phyloP scores from a whole-genome alignment of 352 stramenopile genomes.

The Globisporangium spinosum region DNA sequence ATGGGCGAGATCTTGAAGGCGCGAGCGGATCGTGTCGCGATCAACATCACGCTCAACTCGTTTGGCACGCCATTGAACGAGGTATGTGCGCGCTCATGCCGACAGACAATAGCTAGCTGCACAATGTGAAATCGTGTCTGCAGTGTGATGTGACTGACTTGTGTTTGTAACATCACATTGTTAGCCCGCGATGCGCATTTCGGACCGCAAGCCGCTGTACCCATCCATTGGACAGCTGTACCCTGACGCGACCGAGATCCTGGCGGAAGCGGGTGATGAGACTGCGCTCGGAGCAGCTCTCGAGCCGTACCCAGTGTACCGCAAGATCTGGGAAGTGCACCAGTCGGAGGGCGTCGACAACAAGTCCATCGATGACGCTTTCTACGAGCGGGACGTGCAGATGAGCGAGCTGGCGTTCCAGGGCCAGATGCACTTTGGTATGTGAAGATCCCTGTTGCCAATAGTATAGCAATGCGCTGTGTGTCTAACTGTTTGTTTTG shows the following conservation, averaged over 20 bases:
- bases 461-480: not conserved
- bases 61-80: constrained; percentile 93
- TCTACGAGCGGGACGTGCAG: constrained; percentile 98
- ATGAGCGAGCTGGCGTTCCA: constrained; percentile 98
- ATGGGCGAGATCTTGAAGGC: constrained; percentile 96
- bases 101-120: no score
- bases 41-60: constrained; percentile 99
- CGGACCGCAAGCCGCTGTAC: constrained; percentile 96
- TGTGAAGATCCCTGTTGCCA: not conserved
- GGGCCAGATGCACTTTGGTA: constrained; percentile 98
- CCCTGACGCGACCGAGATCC: constrained; percentile 92
- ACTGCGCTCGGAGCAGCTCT: constrained; percentile 83
- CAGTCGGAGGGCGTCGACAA: constrained; percentile 91
- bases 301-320: constrained; percentile 94
- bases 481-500: not conserved
- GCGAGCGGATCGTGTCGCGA: constrained; percentile 96
- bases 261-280: constrained; percentile 93
- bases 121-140: not conserved
- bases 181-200: constrained; percentile 94
- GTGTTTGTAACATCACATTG: constrained; percentile 18
- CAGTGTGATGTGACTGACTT: not conserved
- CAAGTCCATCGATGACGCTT: constrained; percentile 98
- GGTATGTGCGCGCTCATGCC: constrained; percentile 16
- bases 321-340: constrained; percentile 96
- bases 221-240: constrained; percentile 97